Base-by-base conservation (phyloP, 768 basidiomycete species). In the Crucibulum laeve region DNA sequence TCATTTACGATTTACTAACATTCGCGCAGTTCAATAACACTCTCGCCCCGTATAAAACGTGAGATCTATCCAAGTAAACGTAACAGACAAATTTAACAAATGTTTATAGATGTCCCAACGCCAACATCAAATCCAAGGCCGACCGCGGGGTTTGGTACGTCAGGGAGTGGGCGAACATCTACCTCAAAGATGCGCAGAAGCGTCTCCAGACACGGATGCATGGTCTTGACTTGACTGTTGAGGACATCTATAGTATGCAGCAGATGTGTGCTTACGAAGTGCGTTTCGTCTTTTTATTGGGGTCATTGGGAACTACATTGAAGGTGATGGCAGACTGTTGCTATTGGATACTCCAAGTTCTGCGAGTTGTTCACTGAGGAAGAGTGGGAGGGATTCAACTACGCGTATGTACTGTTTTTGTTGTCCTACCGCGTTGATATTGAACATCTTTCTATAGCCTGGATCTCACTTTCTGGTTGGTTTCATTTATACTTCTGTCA, bases 321-420 rank as follows among this genome's bases (percentile, higher is more conserved):
- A 32, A 43, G 32, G 4, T 19, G 22, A 33, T 4, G 15, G 10
- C 42, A 89, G 87, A 93, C 94, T 14, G 94, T 95, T 35, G 87
- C 91, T 0, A 72, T 95, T 8, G 92, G 91, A 6, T 94, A 91
- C 57, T 92, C 90, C 13, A 84, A 82, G 50, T 97, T 94, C 65
- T 97, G 92, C 50, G 81, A 83, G 43, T 68, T 96, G 2, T 97
- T 97, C 63, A 91, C 90, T 0, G 76, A 85, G 53, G 82, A 89
- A 34, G 93, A 96, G 62, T 97, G 92, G 93, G 84, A 88, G 57
- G 91, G 91, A 0, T 95, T 92, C 59, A 78, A 90, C 59, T 95
- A 96, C 49, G 74, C 85, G 79, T 89, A 51, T 44, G 84, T 67
- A 19, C 32, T 11, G 17, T 22, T 42, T 38, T 40, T 23, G 18